Evolutionary conservation across 495 filamentous ascomycete species (phyloP), one percentile per base, ranked within the genome.

Genomic region (Xylaria palmicola): DNA sequence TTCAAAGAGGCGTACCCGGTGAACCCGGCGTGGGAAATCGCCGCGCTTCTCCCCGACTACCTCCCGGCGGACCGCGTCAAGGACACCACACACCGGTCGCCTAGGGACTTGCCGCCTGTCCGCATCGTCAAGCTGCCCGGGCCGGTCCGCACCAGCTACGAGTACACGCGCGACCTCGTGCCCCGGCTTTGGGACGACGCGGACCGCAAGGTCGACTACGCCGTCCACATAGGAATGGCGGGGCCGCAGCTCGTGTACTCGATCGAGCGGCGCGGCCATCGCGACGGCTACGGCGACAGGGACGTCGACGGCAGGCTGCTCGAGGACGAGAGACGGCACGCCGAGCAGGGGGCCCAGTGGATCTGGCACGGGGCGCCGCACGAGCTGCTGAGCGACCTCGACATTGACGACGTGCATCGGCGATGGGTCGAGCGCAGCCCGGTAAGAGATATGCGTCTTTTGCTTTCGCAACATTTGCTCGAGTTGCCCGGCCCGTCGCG

Each of bases 141-240:
- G 2, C 83, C 90, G 0, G 81, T 96, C 59, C 79, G 79, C 20
- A 90, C 93, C 34, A 81, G 79, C 44, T 96, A 93, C 71, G 68
- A 76, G 10, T 77, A 78, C n/a, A 85, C 93, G 0, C 81, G 84
- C 29, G 72, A 76, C 32, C 60, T 83, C 0, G 74, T 93, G 10
- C 91, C 92, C 1, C 63, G 60, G 13, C 79, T 92, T n/a, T 85
- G 79, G 78, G 64, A 84, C 15, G 65, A 68, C 44, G 55, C 64
- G n/a, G 63, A 43, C 30, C 66, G 55, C 55, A 79, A 77, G 41
- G 82, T 88, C 20, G 88, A 92, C 71, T 72, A 88, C 20, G 79
- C 87, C 12, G 72, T 96, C 5, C 90, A 93, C 68, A 88, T 96
- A 59, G 92, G 92, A 37, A 90, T 95, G 78, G 90, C 91, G 0